Evolutionary conservation across 169 alveolate genomes (phyloP), one percentile per base, ranked within the genome.

Genomic region (Eimeria zaria): DNA sequence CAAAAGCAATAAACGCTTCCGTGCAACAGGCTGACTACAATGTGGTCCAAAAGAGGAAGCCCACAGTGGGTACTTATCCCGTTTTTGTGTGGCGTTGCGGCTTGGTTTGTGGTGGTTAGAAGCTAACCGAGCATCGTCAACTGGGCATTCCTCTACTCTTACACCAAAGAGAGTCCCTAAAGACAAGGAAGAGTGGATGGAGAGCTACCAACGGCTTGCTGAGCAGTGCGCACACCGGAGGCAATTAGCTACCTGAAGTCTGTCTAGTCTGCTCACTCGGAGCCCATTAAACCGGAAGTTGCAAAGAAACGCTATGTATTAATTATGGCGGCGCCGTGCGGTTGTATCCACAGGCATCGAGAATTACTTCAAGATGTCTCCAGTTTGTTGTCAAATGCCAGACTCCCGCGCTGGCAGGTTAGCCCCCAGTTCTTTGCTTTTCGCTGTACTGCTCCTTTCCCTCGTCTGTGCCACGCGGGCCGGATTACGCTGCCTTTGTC

Each of bases 401-500:
- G 53, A 58, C 91, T 83, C 53, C 91, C 91, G 30, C 91, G 91
- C 53, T 83, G 91, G 91, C 91, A 83, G 46, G 91, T 83, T 33
- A 14, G 91, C 33, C 91, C 33, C 64, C 12, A 51, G 16, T 20
- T 73, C 55, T 83, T 30, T 33, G 22, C 9, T 11, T 51, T 41
- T 39, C 44, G 74, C 76, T 33, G 27, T 36, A 51, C 20, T 24
- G 6, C 44, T 2, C 74, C 74, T n/a, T 33, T 69, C 36, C n/a
- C 80, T 33, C 12, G 11, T 30, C 51, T 69, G 48, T 69, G 7
- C 30, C 18, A 12, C 48, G 36, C 80, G 24, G 11, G 11, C 18
- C 24, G 51, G 48, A 33, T n/a, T 69, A 51, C 80, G 11, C 18
- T 33, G 48, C 80, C 51, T 33, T 14, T 2, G 24, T 14, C 12